Conservation (phyloP, 768 basidiomycete genomes). For the Cyathus striatus region DNA sequence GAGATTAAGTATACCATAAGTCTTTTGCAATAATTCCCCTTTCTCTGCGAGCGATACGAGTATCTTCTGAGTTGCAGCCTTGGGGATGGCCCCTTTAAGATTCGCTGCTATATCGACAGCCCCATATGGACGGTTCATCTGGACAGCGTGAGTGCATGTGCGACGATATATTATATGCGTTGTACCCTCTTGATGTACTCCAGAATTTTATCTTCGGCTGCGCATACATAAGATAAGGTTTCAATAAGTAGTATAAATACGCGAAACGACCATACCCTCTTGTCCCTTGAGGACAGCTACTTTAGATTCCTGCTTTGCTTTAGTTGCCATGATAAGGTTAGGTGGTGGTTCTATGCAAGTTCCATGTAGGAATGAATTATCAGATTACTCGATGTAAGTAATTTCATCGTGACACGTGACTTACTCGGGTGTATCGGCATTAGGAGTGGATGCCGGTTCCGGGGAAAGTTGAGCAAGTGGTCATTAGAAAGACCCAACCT, state of each 20-base stretch:
- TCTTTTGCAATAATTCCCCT: constrained; percentile 76
- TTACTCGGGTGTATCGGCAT: no score
- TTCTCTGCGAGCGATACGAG: constrained; percentile 79
- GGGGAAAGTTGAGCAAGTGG: no score
- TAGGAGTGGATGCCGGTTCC: no score
- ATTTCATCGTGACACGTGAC: no score
- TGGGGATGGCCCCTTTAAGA: constrained; percentile 84
- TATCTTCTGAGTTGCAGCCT: constrained; percentile 81
- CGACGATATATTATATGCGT: constrained; percentile 1
- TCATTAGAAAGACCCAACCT: constrained; percentile 3
- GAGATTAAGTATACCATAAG: constrained; percentile 59
- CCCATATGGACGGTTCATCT: constrained; percentile 95
- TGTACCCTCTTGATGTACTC: constrained; percentile 73
- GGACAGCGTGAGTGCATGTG: constrained; percentile 4
- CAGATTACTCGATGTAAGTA: no score
- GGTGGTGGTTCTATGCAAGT: no score
- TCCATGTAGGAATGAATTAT: no score
- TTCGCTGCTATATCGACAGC: constrained; percentile 91
- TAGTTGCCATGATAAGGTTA: constrained; percentile 36
- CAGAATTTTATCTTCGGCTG: constrained; percentile 72
- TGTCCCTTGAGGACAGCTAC: constrained; percentile 64
- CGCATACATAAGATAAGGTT: not conserved
- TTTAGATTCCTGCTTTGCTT: constrained; percentile 51
- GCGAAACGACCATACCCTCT: constrained; percentile 42
- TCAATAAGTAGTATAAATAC: not conserved